Evolutionary conservation across 2,329 filamentous ascomycete genomes (phyloP), one percentile per base, ranked within the genome.

Genomic region (Aspergillus proliferans): DNA sequence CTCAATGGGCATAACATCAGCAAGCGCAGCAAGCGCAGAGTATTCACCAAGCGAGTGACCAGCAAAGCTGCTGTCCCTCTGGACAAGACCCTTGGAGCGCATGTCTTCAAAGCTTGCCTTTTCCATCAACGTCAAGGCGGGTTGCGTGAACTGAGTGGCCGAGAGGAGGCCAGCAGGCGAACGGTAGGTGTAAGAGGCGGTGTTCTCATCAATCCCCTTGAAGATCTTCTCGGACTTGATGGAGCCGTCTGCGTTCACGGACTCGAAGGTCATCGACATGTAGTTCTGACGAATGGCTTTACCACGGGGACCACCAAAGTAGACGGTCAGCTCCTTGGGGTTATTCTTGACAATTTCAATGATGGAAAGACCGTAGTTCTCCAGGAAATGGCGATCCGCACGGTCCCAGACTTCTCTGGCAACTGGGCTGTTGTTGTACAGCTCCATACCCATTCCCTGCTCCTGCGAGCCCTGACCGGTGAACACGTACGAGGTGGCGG

Each of bases 271-370:
- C 93, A 98, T 98, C 52, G 92, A 85, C 87, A 97, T 97, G 78
- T 98, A 98, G 74, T 98, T 98, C 67, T 95, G 87, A 55, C 93
- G 89, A 61, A 98, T 98, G 46, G 89, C 90, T 76, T 97, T 98
- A 66, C 93, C 93, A 51, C 89, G 87, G 53, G 93, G 90, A 44
- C 93, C 93, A 75, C 94, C 93, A 66, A 98, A 98, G 77, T 98
- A 88, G 57, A 98, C 88, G 4, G 94, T 98, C 48, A 98, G 84
- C 75, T 97, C 93, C 79, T 96, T 96, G 56, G 93, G 93, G 74
- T 98, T 98, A 78, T 97, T 98, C 80, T 90, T 94, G 71, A 98
- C 93, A 64, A 98, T 98, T 73, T 97, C 91, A 67, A 91, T 95
- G 64, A 98, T 98, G 5, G 91, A 91, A 65, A 98, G 95, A 62